Base-by-base conservation (phyloP, 2,329 filamentous ascomycete genomes). In the Tolypocladium cylindrosporum region DNA sequence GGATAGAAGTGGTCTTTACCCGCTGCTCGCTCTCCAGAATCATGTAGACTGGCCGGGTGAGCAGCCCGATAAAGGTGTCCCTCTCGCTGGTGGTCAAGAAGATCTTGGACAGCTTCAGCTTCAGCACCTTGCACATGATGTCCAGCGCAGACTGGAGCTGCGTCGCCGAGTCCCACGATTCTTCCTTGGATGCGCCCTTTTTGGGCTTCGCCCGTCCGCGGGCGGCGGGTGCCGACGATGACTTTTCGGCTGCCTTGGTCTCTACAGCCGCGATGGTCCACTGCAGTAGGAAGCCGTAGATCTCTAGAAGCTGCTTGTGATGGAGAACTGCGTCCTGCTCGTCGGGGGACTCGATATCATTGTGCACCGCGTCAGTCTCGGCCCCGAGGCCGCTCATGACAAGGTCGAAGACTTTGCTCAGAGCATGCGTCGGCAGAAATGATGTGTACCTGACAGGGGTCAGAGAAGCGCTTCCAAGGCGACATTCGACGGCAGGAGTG, bases 181-280 rank as follows among this genome's bases (percentile, higher is more conserved):
- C 86, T 62, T 95, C 90, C 69, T 89, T 92, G n/a, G 82, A 72
- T 59, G 88, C 85, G n/a, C 84, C 76, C 73, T 93, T 96, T 60
- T 87, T 92, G 57, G 86, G 83, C 67, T 89, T 89, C 58, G 87
- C 89, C 67, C 90, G 81, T 50, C 86, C 87, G 67, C 90, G 81
- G 9, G 84, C 82, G n/a, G 81, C 83, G 2, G 88, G 86, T 1
- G 86, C 81, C 1, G 70, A 54, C 1, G 88, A 86, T 0, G 91
- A 86, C 74, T 95, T 97, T 73, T 97, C 94, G 52, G 91, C 89
- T 2, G 91, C 89, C 74, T 96, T 96, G 43, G 89, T 88, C 74
- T 99, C 94, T 54, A 97, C 90, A n/a, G 89, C 91, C 8, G 91
- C 88, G 62, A 97, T 88, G 8, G 91, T 90, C 95, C 94, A 99